These are phyloP conservation scores for Aureobasidium subglaciale DNA, from an alignment of 2,329 filamentous ascomycete species.

Conservation along the genomic window DNA sequence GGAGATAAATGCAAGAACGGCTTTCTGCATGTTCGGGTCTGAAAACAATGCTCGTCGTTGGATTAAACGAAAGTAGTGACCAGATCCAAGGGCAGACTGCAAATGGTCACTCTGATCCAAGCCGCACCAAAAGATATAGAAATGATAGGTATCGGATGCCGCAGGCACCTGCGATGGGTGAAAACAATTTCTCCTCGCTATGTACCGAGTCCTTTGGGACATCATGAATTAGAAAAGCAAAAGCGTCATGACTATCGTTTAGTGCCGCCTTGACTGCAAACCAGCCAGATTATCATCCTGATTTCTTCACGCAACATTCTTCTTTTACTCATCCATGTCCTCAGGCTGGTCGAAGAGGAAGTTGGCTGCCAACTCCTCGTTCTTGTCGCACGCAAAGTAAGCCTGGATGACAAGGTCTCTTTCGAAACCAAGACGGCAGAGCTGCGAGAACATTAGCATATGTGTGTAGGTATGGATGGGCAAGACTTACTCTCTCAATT, in stretches of 20 bases:
- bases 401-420: slow-evolving; percentile 92
- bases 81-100: too few species aligned
- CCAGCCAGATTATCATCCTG: background rate
- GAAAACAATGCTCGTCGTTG: background rate
- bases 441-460: slow-evolving; percentile 40
- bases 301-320: background rate
- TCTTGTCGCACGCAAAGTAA: slow-evolving; percentile 99
- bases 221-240: slow-evolving; percentile 1
- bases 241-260: slow-evolving; percentile 7
- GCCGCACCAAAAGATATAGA: too few species aligned
- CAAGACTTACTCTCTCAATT: slow-evolving; percentile 73
- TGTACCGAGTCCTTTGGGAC: slow-evolving; percentile 10
- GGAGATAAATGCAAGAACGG: slow-evolving; percentile 13
- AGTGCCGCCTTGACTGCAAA: background rate
- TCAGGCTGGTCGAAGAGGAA: slow-evolving; percentile 97
- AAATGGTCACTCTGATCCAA: too few species aligned
- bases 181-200: slow-evolving; percentile 10
- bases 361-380: slow-evolving; percentile 96
- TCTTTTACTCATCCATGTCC: slow-evolving; percentile 44
- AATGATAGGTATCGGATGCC: too few species aligned
- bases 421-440: slow-evolving; percentile 89
- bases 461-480: slow-evolving; percentile 8
- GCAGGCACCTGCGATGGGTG: background rate
- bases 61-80: too few species aligned
- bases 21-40: background rate